A percentile compares a stretch with the other conserved stretches of the same genome.
Evolutionary conservation across 805 yeast genomes (phyloP).

Genomic region (Candida pseudofarinosa): DNA sequence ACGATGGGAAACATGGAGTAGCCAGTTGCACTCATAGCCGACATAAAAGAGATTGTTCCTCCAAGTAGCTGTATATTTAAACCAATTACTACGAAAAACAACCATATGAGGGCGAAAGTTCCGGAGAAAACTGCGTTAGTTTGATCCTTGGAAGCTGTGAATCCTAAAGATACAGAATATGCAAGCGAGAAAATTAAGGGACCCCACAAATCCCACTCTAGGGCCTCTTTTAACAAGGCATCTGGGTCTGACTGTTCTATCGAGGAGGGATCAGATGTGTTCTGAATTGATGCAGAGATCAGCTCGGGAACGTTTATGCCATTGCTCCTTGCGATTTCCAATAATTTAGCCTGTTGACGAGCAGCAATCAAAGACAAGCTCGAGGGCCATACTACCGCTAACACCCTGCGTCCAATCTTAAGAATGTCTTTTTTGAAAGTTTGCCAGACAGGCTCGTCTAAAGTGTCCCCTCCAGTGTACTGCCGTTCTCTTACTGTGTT

Average conservation of each 20-base stretch:
- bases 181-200: constrained; percentile 60
- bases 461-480: constrained; percentile 64
- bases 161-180: constrained; percentile 51
- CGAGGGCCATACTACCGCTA: constrained; percentile 43
- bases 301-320: constrained; percentile 33
- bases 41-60: constrained; percentile 60
- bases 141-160: constrained; percentile 40
- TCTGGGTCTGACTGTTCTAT: constrained; percentile 10
- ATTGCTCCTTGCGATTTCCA: constrained; percentile 31
- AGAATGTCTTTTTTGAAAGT: constrained; percentile 44
- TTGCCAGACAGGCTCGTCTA: constrained; percentile 63
- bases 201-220: constrained; percentile 71
- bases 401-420: constrained; percentile 33
- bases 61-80: constrained; percentile 62
- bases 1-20: constrained; percentile 67
- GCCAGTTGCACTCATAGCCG: constrained; percentile 67
- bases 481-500: constrained; percentile 43
- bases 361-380: constrained; percentile 34
- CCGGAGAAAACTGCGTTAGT: constrained; percentile 58
- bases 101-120: constrained; percentile 60
- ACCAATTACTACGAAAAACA: constrained; percentile 57
- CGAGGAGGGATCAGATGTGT: background rate
- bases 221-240: constrained; percentile 5
- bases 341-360: constrained; percentile 29
- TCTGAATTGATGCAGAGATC: constrained; percentile 10